Conservation (phyloP, 345 rosid genomes). For the Garcia nutans region DNA sequence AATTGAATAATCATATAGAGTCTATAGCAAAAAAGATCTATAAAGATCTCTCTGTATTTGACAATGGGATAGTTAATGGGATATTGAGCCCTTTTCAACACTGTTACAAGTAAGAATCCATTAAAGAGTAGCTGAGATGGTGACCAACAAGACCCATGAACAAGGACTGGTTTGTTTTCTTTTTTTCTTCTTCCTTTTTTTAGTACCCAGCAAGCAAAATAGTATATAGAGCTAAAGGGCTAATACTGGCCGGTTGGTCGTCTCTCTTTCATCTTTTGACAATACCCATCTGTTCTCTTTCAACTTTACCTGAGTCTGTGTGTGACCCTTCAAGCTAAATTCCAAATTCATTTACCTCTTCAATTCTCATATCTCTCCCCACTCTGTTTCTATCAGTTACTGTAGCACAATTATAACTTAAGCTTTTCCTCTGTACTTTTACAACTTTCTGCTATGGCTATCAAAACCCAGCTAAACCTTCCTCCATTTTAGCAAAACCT, state of each 20-base stretch:
- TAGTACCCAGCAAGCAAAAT: not conserved
- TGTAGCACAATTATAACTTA: conserved; percentile 7
- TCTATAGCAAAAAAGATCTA: too few species aligned
- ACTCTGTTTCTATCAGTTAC: conserved; percentile 10
- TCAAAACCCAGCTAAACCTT: not conserved
- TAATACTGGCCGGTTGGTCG: not conserved
- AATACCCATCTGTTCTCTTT: conserved; percentile 18
- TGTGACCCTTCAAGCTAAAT: not conserved
- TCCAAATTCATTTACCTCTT: not conserved
- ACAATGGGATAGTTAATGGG: too few species aligned
- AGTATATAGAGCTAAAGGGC: too few species aligned
- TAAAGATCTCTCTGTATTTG: too few species aligned
- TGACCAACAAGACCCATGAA: not conserved
- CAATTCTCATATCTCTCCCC: not conserved
- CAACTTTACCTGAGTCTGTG: not conserved
- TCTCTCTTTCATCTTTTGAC: conserved; percentile 20
- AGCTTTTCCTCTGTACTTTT: conserved; percentile 15
- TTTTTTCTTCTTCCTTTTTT: not conserved
- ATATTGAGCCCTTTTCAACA: conserved; percentile 10
- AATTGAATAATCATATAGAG: too few species aligned
- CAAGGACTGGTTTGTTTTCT: not conserved
- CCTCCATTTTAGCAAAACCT: conserved; percentile 7
- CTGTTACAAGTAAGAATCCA: not conserved
- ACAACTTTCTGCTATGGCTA: conserved; percentile 9
- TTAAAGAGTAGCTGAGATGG: too few species aligned